phyloP scores from a whole-genome alignment of 176 grass and related monocot genomes.

The Hyparrhenia diplandra region DNA sequence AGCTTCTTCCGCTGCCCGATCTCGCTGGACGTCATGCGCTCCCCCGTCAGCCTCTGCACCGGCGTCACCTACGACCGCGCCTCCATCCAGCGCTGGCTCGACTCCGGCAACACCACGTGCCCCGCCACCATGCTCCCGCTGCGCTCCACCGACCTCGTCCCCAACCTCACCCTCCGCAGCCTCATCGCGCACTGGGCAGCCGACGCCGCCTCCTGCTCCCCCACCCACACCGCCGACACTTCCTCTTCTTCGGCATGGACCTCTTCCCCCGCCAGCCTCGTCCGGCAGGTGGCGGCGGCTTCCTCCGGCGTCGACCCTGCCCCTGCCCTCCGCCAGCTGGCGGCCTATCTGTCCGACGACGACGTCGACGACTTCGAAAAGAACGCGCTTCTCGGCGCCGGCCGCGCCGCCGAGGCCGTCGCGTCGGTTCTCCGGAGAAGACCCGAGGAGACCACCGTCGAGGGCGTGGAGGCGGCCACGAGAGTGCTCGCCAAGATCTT shows the following conservation, averaged over 20 bases:
- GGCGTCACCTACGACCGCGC: slow-evolving; percentile 91
- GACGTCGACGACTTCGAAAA: slow-evolving; percentile 87
- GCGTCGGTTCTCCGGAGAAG: slow-evolving; percentile 44
- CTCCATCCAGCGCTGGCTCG: slow-evolving; percentile 89
- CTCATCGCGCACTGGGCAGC: slow-evolving; percentile 75
- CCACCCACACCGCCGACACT: not conserved
- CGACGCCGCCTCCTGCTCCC: slow-evolving; percentile 40
- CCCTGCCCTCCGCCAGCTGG: slow-evolving; percentile 39
- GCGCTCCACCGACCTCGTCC: slow-evolving; percentile 61
- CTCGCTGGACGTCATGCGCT: slow-evolving; percentile 95
- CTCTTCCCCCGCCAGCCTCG: slow-evolving; percentile 13
- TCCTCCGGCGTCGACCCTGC: slow-evolving; percentile 26
- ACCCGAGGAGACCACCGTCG: not conserved
- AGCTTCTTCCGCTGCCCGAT: slow-evolving; percentile 92
- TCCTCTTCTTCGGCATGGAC: not conserved
- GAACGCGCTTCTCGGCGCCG: slow-evolving; percentile 54
- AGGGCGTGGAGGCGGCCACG: slow-evolving; percentile 36
- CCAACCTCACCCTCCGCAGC: slow-evolving; percentile 74
- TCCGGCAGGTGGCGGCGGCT: slow-evolving; percentile 46
- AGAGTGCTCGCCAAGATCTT: slow-evolving; percentile 51
- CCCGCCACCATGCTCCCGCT: slow-evolving; percentile 84
- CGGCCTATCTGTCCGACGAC: slow-evolving; percentile 59
- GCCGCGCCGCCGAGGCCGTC: slow-evolving; percentile 40
- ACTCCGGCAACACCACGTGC: slow-evolving; percentile 86
- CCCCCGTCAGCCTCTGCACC: slow-evolving; percentile 93